phyloP scores from a whole-genome alignment of 208 protist genomes.

The Zelonia costaricensis region DNA sequence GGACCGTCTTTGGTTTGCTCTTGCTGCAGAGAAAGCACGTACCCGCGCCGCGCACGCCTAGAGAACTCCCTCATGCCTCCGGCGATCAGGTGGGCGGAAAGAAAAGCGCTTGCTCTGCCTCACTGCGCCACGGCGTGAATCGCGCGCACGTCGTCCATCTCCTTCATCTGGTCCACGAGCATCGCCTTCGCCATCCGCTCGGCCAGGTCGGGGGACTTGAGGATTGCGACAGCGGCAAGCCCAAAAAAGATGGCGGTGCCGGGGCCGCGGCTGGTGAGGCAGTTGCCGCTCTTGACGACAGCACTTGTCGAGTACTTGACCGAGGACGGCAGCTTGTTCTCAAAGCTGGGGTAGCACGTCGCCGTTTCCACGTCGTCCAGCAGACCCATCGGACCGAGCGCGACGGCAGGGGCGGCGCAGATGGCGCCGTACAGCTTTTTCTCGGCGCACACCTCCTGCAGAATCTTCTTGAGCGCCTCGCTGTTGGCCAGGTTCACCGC shows the following conservation, averaged over 20 bases:
- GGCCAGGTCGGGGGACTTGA: constrained; percentile 66
- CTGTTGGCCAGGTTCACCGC: constrained; percentile 66
- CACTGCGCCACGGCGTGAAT: constrained; percentile 4
- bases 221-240: constrained; percentile 67
- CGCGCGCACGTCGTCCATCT: constrained; percentile 33
- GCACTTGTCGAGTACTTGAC: constrained; percentile 52
- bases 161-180: constrained; percentile 48
- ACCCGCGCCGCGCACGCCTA: too few relatives aligned
- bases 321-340: constrained; percentile 64
- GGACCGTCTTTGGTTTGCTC: too few relatives aligned
- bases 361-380: constrained; percentile 70
- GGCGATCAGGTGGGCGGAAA: not conserved
- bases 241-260: constrained; percentile 87
- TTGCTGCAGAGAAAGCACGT: too few relatives aligned
- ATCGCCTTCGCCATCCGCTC: constrained; percentile 68
- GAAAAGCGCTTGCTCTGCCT: not conserved
- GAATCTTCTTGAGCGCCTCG: constrained; percentile 66
- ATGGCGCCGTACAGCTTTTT: constrained; percentile 86
- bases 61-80: too few relatives aligned
- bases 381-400: constrained; percentile 70
- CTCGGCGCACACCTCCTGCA: constrained; percentile 49
- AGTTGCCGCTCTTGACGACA: constrained; percentile 82
- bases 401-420: constrained; percentile 74
- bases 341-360: constrained; percentile 81
- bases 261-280: constrained; percentile 83